Base-by-base conservation (phyloP, 176 grass and related monocot species). In the Eleusine coracana region DNA sequence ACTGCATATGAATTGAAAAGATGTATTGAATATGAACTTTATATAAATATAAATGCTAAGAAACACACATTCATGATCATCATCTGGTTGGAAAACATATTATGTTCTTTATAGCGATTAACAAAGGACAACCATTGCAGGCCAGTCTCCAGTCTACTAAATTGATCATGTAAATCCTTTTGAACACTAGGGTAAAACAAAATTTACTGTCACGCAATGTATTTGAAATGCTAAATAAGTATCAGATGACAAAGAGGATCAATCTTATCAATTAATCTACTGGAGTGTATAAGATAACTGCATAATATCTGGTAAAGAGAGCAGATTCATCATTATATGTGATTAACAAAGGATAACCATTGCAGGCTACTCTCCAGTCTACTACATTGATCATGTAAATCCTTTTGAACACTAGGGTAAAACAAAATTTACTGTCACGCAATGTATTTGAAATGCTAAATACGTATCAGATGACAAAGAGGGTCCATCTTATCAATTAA, bases 271-370 rank as follows among this genome's bases (percentile, higher is more conserved):
- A 21, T 2, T 10, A 3, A 29, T 70, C 18, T 20, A 69, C 18
- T 81, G 7, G 8, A 86, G 18, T 44, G 70, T 7, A 74, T 4
- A 73, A 34, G 12, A 74, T n/a, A 74, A 60, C 5, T 55, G 80
- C 66, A 74, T 38, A 66, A 66, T 67, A 75, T 38, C 40, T 82
- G 29, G 34, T 17, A 58, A 54, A 27, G 3, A 46, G 13, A 81
- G 10, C 37, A 68, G 1, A 61, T 20, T 75, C 27, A 23, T 48
- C 36, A 67, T 13, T 46, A 60, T 80, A 80, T 46, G 61, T 58
- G 18, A n/a, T 48, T 25, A 25, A 25, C 25, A 25, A 25, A 25
- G 25, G 25, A 25, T 25, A 25, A 25, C 25, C 25, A 78, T 2
- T 64, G 46, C 37, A 80, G 23, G 17, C 52, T 62, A 66, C 29